Base-by-base conservation (phyloP, 2,329 filamentous ascomycete species). In the Didymella segeticola region DNA sequence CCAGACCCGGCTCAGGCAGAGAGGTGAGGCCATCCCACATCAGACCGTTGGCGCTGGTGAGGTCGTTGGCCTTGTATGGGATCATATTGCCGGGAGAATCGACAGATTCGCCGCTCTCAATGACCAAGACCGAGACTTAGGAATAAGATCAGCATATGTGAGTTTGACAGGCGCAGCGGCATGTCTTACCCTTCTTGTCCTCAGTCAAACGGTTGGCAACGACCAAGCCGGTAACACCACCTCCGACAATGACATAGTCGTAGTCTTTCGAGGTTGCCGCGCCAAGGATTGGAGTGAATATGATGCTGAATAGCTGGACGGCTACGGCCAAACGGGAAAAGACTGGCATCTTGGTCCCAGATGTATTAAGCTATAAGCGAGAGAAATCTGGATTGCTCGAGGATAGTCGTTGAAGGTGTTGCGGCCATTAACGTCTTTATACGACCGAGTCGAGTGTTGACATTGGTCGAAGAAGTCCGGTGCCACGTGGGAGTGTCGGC, bases 211-310 rank as follows among this genome's bases (percentile, higher is more conserved):
- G 59, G 38, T 67, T 67, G 5, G 69, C 68, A 9, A 71, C 63
- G 19, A 69, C 56, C 37, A 69, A 52, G 5, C 69, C 69, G 11
- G 61, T 68, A n/a, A 67, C 57, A 31, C 68, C 69, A 36, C 66
- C 69, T 41, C 69, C 69, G 27, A 72, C 64, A 31, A 72, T 66
- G 7, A 72, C 61, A 61, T 72, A 72, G 50, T 72, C 69, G 29
- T 68, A 69, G 23, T 60, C 50, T 17, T 57, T 48, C 7, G 57
- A 23, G 10, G 43, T 31, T n/a, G 51, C 33, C 11, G 53, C 57
- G 23, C 50, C 58, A 46, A 59, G 49, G 49, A 58, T 62, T 10
- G 63, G 62, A 11, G 58, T 54, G n/a, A 67, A 20, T 26, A 66
- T 51, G 17, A 64, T 48, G 57, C 61, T 54, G 51, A 66, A 45